Conservation (phyloP, 1,284 basidiomycete genomes). For the Volvariella volvacea region DNA sequence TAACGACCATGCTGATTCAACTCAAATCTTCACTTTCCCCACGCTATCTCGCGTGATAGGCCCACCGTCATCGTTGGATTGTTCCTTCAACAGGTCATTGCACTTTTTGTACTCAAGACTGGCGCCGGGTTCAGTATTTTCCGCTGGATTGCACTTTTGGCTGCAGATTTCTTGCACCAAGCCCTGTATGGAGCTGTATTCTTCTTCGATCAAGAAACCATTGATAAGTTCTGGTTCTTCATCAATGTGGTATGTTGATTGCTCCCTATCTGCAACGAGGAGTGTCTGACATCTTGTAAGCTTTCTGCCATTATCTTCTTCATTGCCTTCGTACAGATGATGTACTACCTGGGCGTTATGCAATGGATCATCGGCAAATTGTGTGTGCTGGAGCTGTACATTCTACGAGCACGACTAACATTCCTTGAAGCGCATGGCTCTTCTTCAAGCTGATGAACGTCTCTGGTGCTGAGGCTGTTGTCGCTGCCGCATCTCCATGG, state of each 20-base stretch:
- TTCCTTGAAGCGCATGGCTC: slow-evolving; percentile 67
- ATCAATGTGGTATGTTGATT: slow-evolving; percentile 55
- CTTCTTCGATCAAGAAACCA: slow-evolving; percentile 67
- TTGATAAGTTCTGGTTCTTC: slow-evolving; percentile 72
- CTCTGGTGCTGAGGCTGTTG: slow-evolving; percentile 87
- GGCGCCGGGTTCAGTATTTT: slow-evolving; percentile 76
- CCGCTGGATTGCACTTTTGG: slow-evolving; percentile 73
- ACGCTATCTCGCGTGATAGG: slow-evolving; percentile 30
- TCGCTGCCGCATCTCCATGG: slow-evolving; percentile 88
- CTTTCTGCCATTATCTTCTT: slow-evolving; percentile 80
- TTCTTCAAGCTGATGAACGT: slow-evolving; percentile 87
- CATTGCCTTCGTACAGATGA: slow-evolving; percentile 82
- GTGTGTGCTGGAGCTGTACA: slow-evolving; percentile 34
- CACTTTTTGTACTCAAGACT: slow-evolving; percentile 81
- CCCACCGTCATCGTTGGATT: slow-evolving; percentile 79
- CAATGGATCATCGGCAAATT: slow-evolving; percentile 83
- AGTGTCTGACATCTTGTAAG: slow-evolving; percentile 22
- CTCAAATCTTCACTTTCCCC: too few species aligned
- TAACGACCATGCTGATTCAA: too few species aligned
- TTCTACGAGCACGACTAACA: not conserved
- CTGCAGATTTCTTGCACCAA: slow-evolving; percentile 64
- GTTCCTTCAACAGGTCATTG: slow-evolving; percentile 78
- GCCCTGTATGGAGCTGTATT: slow-evolving; percentile 62
- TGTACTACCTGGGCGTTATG: slow-evolving; percentile 84
- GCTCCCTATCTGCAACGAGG: slow-evolving; percentile 1